phyloP scores from a whole-genome alignment of 441 rosid genomes.

The Populus hybrid region DNA sequence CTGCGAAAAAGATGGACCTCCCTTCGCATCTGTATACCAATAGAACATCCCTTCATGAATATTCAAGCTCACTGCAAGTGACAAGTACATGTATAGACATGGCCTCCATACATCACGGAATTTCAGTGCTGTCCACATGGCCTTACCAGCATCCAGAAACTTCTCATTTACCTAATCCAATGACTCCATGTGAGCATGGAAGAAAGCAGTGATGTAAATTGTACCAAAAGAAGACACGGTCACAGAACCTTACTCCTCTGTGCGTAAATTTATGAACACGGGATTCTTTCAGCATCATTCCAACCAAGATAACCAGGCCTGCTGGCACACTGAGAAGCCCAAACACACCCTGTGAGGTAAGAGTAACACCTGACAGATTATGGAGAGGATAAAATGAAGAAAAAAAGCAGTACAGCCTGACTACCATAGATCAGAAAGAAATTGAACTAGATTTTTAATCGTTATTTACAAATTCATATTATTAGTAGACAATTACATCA shows the following conservation, averaged over 20 bases:
- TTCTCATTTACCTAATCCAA: constrained; percentile 49
- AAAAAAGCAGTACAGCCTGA: not conserved
- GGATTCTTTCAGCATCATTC: constrained; percentile 54
- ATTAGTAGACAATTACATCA: not conserved
- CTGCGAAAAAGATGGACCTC: constrained; percentile 70
- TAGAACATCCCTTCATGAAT: constrained; percentile 79
- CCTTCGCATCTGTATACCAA: constrained; percentile 69
- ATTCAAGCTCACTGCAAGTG: constrained; percentile 60
- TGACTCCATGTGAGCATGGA: constrained; percentile 3
- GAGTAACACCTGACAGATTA: constrained; percentile 15
- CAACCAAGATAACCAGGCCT: constrained; percentile 47
- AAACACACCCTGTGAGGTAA: constrained; percentile 43
- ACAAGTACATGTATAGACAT: constrained; percentile 63
- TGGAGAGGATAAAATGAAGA: not conserved
- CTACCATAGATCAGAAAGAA: not conserved
- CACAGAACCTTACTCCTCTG: constrained; percentile 36
- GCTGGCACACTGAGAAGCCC: constrained; percentile 62
- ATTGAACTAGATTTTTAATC: not conserved
- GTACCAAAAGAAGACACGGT: not conserved
- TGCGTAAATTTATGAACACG: constrained; percentile 37
- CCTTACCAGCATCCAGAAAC: constrained; percentile 51
- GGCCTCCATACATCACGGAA: constrained; percentile 66
- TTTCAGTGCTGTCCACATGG: constrained; percentile 60
- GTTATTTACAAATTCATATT: not conserved
- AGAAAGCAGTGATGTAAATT: not conserved